Conservation (phyloP, 2,329 filamentous ascomycete species). For the Trichoderma endophyticum region DNA sequence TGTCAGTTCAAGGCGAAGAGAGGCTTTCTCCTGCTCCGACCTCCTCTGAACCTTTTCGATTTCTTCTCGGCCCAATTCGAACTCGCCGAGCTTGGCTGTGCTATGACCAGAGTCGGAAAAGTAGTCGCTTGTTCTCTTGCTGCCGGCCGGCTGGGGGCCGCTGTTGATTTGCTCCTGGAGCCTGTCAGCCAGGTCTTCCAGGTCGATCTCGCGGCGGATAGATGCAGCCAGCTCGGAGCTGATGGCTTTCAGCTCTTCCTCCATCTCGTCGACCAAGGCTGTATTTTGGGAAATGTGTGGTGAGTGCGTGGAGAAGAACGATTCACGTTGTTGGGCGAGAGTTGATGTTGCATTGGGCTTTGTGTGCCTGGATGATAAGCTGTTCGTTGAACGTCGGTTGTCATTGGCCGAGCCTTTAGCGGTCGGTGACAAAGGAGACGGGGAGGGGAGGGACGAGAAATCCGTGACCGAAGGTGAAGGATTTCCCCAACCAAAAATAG, state of each 20-base stretch:
- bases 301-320: constrained; percentile 50
- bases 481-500: constrained; percentile 52
- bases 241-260: constrained; percentile 90
- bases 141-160: constrained; percentile 55
- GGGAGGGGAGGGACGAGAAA: constrained; percentile 53
- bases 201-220: constrained; percentile 91
- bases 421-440: constrained; percentile 49
- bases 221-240: constrained; percentile 89
- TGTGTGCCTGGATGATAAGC: constrained; percentile 33
- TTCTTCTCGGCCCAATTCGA: constrained; percentile 63
- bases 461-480: constrained; percentile 48
- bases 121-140: constrained; percentile 89
- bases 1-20: constrained; percentile 78
- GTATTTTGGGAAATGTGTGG: constrained; percentile 37
- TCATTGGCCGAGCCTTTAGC: constrained; percentile 36
- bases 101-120: constrained; percentile 95
- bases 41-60: constrained; percentile 78
- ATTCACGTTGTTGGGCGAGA: constrained; percentile 49
- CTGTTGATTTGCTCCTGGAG: constrained; percentile 69
- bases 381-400: constrained; percentile 27
- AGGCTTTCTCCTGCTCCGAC: constrained; percentile 87
- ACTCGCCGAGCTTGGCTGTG: constrained; percentile 72
- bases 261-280: constrained; percentile 75
- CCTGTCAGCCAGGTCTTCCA: constrained; percentile 89
- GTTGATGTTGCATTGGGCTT: constrained; percentile 43